phyloP scores from a whole-genome alignment of 352 stramenopile genomes.

The Pythium dissotocum region DNA sequence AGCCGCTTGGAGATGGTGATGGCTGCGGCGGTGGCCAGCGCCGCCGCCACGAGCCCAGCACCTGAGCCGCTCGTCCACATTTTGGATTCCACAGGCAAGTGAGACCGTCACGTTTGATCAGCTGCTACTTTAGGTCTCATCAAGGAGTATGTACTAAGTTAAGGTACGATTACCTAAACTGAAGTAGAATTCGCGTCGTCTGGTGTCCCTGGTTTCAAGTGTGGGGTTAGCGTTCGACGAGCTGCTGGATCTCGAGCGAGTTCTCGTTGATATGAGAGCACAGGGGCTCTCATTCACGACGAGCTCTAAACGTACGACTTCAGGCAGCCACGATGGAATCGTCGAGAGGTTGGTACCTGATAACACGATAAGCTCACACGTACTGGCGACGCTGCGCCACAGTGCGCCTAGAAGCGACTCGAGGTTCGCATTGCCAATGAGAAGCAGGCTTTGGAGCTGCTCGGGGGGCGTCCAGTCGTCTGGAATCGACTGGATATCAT shows the following conservation, averaged over 20 bases:
- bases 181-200: background rate
- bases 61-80: slow-evolving; percentile 19
- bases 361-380: background rate
- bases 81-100: background rate
- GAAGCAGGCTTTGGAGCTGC: slow-evolving; percentile 7
- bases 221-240: background rate
- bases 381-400: slow-evolving; percentile 6
- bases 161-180: background rate
- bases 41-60: slow-evolving; percentile 12
- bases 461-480: background rate
- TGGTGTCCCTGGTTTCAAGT: background rate
- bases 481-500: slow-evolving; percentile 5
- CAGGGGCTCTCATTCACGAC: slow-evolving; percentile 2
- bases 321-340: slow-evolving; percentile 13
- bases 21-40: slow-evolving; percentile 13
- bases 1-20: slow-evolving; percentile 12
- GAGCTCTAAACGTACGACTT: background rate
- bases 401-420: background rate
- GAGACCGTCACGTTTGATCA: too few relatives aligned
- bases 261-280: background rate
- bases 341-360: slow-evolving; percentile 11
- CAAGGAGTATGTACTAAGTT: too few relatives aligned
- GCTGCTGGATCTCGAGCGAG: background rate
- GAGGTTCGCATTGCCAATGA: slow-evolving; percentile 1
- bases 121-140: too few relatives aligned